A percentile compares a stretch with the other conserved stretches of the same genome.
phyloP scores from a whole-genome alignment of 345 rosid genomes.

The Citropsis articulata region DNA sequence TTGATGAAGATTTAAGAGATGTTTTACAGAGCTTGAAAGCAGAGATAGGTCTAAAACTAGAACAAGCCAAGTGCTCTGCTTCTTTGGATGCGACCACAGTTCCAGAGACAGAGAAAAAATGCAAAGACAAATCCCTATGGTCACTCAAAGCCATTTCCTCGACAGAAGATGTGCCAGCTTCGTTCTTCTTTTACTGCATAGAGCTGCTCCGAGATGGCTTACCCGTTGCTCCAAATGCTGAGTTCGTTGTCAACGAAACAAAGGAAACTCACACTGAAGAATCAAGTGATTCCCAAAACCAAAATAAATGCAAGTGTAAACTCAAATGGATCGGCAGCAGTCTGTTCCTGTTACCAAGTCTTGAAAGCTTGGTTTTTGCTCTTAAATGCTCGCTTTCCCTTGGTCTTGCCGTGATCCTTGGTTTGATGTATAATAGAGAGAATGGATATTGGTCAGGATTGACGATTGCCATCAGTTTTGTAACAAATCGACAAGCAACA shows the following conservation, averaged over 20 bases:
- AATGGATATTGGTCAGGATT: conserved; percentile 82
- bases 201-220: conserved; percentile 44
- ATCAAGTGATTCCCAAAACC: conserved; percentile 1
- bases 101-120: conserved; percentile 26
- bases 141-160: conserved; percentile 24
- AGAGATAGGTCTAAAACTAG: conserved; percentile 32
- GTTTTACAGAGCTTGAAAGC: conserved; percentile 24
- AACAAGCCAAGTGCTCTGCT: conserved; percentile 25
- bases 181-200: conserved; percentile 54
- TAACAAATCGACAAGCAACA: conserved; percentile 52
- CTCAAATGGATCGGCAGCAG: conserved; percentile 17
- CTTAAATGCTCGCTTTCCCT: conserved; percentile 58
- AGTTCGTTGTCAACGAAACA: neutral
- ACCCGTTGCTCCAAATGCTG: conserved; percentile 13
- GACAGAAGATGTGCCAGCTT: conserved; percentile 39
- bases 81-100: conserved; percentile 29
- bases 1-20: conserved; percentile 32
- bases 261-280: conserved; percentile 11
- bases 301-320: conserved; percentile 4
- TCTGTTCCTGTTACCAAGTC: conserved; percentile 22
- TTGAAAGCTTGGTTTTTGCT: conserved; percentile 47
- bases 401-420: conserved; percentile 62
- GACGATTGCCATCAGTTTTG: conserved; percentile 63
- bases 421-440: conserved; percentile 44
- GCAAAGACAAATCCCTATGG: conserved; percentile 11